phyloP scores from a whole-genome alignment of 495 filamentous ascomycete genomes.

The Zalerion maritima region DNA sequence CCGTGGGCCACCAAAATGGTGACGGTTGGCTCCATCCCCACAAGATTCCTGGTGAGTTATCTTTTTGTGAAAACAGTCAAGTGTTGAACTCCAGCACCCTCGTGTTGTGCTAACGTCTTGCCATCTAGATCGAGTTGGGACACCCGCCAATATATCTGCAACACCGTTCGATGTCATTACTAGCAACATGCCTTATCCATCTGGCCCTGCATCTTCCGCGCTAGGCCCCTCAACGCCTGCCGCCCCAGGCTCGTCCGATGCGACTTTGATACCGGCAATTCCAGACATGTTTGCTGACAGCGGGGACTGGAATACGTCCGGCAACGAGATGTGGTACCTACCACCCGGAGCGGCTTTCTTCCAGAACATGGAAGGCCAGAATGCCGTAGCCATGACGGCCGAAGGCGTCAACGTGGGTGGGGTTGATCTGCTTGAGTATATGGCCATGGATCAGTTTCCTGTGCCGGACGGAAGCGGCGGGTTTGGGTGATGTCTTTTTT shows the following conservation, averaged over 20 bases:
- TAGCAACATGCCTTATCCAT: slow-evolving; percentile 32
- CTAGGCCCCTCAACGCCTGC: slow-evolving; percentile 31
- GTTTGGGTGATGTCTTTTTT: too few species aligned
- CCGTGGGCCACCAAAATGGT: slow-evolving; percentile 12
- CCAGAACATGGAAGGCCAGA: slow-evolving; percentile 35
- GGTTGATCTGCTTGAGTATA: slow-evolving; percentile 40
- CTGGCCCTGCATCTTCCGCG: slow-evolving; percentile 27
- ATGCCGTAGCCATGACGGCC: slow-evolving; percentile 39
- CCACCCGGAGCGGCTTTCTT: slow-evolving; percentile 39
- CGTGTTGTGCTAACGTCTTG: too few species aligned
- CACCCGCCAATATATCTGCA: slow-evolving; percentile 36
- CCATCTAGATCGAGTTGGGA: slow-evolving; percentile 29
- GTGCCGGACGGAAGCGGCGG: too few species aligned
- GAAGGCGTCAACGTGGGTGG: slow-evolving; percentile 44
- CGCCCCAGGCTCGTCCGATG: slow-evolving; percentile 20
- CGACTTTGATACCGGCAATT: slow-evolving; percentile 10
- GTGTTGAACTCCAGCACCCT: too few species aligned
- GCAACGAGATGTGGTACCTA: slow-evolving; percentile 43
- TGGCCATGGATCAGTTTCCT: slow-evolving; percentile 33
- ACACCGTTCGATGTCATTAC: slow-evolving; percentile 37
- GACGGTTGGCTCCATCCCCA: too few species aligned
- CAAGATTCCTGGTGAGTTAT: too few species aligned
- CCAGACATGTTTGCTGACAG: slow-evolving; percentile 20
- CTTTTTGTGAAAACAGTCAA: too few species aligned
- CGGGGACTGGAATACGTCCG: slow-evolving; percentile 28